Evolutionary conservation across 768 basidiomycete species (phyloP).

Genomic region (Trametes cingulata): DNA sequence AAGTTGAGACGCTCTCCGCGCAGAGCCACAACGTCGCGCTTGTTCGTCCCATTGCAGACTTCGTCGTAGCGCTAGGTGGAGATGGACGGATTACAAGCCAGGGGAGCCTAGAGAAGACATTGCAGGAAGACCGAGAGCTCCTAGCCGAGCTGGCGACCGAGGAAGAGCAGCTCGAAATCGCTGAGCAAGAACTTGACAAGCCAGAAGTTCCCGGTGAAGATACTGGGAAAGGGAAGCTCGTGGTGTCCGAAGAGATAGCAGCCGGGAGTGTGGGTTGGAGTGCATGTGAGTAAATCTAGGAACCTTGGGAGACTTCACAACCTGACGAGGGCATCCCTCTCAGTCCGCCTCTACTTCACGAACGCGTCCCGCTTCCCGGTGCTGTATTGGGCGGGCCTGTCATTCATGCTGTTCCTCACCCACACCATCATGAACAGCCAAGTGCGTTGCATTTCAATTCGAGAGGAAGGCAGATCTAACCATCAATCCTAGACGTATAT

Average conservation of each 20-base stretch:
- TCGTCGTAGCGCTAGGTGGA: constrained; percentile 53
- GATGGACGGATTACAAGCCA: constrained; percentile 55
- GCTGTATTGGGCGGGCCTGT: constrained; percentile 1
- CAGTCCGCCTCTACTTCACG: constrained; percentile 34
- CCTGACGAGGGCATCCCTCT: constrained; percentile 4
- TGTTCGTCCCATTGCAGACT: constrained; percentile 52
- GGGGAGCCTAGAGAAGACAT: constrained; percentile 49
- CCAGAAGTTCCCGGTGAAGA: constrained; percentile 19
- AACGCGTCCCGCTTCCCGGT: constrained; percentile 11
- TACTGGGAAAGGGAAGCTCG: constrained; percentile 53
- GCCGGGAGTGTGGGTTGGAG: constrained; percentile 58
- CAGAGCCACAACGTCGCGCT: constrained; percentile 58
- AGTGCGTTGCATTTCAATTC: not conserved
- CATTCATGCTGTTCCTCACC: constrained; percentile 27
- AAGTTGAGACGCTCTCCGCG: not conserved
- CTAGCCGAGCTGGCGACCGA: constrained; percentile 30
- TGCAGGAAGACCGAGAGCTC: constrained; percentile 42
- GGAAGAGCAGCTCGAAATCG: constrained; percentile 26
- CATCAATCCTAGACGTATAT: constrained; percentile 40
- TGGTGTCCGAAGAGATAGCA: constrained; percentile 63
- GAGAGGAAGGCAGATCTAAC: constrained; percentile 29
- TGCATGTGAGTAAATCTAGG: constrained; percentile 35
- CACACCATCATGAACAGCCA: constrained; percentile 9
- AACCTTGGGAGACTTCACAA: too few relatives aligned
- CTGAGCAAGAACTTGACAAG: constrained; percentile 28